Evolutionary conservation across 2,329 filamentous ascomycete genomes (phyloP), one percentile per base, ranked within the genome.

Genomic region (Cryoendolithus antarcticus): DNA sequence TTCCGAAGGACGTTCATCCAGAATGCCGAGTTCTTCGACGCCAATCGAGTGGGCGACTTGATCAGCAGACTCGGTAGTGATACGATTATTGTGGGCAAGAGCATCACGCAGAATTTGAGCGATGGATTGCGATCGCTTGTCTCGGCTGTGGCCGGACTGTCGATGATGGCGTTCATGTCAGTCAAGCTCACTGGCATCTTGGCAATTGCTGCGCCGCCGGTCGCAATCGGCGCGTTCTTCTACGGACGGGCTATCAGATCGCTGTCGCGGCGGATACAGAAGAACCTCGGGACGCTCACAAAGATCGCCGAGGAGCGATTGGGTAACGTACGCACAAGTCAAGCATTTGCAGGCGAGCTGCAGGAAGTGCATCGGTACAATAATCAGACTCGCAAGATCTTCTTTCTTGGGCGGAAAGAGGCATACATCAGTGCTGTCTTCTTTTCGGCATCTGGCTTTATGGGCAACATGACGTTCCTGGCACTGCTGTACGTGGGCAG

Each of bases 301-400:
- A 98, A 96, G 64, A 93, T 98, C 57, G 91, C 91, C 0, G 93
- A 98, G 65, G 93, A 98, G 62, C 79, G 91, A n/a, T 67, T 98
- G 13, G 89, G 91, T 40, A 98, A 96, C 59, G 86, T 98, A 44
- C 84, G 88, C 57, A 98, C 91, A 0, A 93, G 86, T 52, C 91
- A 98, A 62, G 88, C 91, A 9, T 98, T 98, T 59, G 88, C 83
- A 15, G 91, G 86, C 36, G 91, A 98, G 60, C 76, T 88, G 9
- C 80, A 91, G 51, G 91, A 98, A 65, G 80, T 95, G 28, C 69
- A 75, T 31, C 80, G 93, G 35, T 98, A 98, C 66, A 96, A 95
- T 60, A 77, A 72, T 24, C 91, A 96, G 62, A 80, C 95, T 43
- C 81, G 84, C 51, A 86, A 82, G 57, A 94, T 98, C 45, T 98